Percentiles rank a stretch among this genome's conserved stretches.
These are phyloP conservation scores for Coniella vitis DNA, from an alignment of 2,329 filamentous ascomycete species.

Conservation along the genomic window DNA sequence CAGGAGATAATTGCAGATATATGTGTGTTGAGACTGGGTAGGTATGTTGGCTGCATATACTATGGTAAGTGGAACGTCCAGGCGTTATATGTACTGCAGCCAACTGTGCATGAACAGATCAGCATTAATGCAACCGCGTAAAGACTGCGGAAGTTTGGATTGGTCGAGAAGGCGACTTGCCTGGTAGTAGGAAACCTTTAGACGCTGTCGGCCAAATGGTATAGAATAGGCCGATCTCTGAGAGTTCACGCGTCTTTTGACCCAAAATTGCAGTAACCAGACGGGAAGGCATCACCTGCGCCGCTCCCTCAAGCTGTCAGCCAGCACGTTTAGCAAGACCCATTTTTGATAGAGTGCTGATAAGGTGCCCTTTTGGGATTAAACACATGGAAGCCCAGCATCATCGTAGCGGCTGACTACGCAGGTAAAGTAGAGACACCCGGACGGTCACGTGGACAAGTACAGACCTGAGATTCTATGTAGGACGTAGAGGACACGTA, in stretches of 20 bases:
- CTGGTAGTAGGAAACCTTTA: background rate
- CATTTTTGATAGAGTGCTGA: slow-evolving; percentile 8
- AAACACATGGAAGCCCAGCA: slow-evolving; percentile 1
- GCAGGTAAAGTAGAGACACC: too few relatives aligned
- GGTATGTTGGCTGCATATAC: background rate
- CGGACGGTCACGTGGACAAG: too few relatives aligned
- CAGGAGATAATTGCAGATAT: background rate
- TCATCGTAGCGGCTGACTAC: background rate
- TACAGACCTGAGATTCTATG: too few relatives aligned
- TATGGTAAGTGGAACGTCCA: background rate
- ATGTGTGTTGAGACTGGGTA: background rate
- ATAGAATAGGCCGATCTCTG: too few relatives aligned
- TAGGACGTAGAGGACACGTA: too few relatives aligned
- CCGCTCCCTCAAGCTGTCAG: too few relatives aligned
- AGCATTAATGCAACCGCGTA: background rate
- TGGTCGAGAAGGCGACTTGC: background rate
- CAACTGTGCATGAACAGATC: background rate
- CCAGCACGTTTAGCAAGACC: background rate
- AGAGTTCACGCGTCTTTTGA: too few relatives aligned
- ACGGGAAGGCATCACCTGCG: background rate
- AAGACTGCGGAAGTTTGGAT: too few relatives aligned
- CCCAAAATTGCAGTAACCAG: too few relatives aligned
- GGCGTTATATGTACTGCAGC: too few relatives aligned
- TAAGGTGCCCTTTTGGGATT: background rate
- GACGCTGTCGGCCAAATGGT: too few relatives aligned